phyloP scores from a whole-genome alignment of 2,329 filamentous ascomycete genomes.

The Gyromitra esculenta region DNA sequence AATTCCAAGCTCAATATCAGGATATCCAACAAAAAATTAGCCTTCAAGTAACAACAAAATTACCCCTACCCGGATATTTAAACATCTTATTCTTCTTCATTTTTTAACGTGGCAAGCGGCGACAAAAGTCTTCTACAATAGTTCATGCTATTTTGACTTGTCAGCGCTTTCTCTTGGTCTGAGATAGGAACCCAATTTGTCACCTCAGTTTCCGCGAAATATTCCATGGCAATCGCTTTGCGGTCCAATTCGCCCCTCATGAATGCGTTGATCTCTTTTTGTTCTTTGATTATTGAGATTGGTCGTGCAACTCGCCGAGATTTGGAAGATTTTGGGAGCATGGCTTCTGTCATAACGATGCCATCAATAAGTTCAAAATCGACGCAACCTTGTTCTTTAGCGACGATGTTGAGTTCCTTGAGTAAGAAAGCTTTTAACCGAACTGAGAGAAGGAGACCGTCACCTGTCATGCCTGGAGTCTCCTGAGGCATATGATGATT shows the following conservation, averaged over 20 bases:
- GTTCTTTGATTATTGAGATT: background rate
- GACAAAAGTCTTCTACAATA: background rate
- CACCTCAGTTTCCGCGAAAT: conserved; percentile 43
- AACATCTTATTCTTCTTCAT: background rate
- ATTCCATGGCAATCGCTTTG: conserved; percentile 17
- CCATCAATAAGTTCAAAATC: conserved; percentile 46
- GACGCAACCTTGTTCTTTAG: conserved; percentile 27
- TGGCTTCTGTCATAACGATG: conserved; percentile 20
- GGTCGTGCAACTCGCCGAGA: background rate
- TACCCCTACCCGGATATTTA: background rate
- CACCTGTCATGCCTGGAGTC: conserved; percentile 24
- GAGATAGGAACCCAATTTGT: conserved; percentile 17
- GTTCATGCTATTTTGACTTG: conserved; percentile 18
- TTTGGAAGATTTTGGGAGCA: conserved; percentile 11
- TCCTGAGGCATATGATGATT: conserved; percentile 19
- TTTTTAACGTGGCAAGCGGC: background rate
- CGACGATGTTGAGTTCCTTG: conserved; percentile 32
- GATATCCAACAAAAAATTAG: conserved; percentile 10
- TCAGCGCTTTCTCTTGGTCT: background rate
- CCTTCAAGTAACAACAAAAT: background rate
- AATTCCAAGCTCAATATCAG: conserved; percentile 6
- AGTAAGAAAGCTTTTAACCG: conserved; percentile 24
- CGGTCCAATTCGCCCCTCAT: conserved; percentile 26
- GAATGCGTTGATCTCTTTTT: background rate
- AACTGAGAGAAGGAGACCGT: conserved; percentile 29